Percentiles rank a stretch among this genome's conserved stretches.
phyloP scores from a whole-genome alignment of 345 rosid species.

The Populus davidiana region DNA sequence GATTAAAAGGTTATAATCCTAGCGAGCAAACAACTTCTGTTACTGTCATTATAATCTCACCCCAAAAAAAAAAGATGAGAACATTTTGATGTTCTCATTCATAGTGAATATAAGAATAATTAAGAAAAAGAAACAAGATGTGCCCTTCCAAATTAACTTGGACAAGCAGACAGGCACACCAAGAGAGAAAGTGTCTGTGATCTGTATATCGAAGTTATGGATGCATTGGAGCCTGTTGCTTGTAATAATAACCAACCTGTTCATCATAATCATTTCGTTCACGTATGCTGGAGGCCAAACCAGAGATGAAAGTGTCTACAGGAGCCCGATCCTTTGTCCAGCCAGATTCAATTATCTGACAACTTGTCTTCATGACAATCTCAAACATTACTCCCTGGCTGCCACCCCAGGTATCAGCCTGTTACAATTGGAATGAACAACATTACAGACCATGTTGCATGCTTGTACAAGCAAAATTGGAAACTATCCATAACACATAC shows the following conservation, averaged over 20 bases:
- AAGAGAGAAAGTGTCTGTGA: neutral
- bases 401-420: constrained; percentile 82
- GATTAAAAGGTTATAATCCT: constrained; percentile 4
- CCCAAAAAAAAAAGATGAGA: neutral
- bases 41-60: neutral
- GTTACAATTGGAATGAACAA: constrained; percentile 27
- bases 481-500: constrained; percentile 34
- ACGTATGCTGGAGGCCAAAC: constrained; percentile 80
- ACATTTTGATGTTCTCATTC: constrained; percentile 5
- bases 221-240: neutral
- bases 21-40: constrained; percentile 2
- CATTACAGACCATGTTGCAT: neutral
- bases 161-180: neutral
- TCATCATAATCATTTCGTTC: constrained; percentile 90
- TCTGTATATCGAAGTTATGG: neutral
- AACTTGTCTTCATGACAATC: constrained; percentile 71
- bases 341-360: constrained; percentile 86
- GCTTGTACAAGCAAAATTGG: constrained; percentile 6
- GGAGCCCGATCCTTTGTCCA: constrained; percentile 96
- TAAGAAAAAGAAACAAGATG: neutral
- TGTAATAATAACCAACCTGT: constrained; percentile 51
- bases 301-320: constrained; percentile 90
- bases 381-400: constrained; percentile 84
- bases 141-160: neutral
- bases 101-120: neutral